These are phyloP conservation scores for Hypoxylon sp. DNA, from an alignment of 2,329 filamentous ascomycete species.

Conservation along the genomic window DNA sequence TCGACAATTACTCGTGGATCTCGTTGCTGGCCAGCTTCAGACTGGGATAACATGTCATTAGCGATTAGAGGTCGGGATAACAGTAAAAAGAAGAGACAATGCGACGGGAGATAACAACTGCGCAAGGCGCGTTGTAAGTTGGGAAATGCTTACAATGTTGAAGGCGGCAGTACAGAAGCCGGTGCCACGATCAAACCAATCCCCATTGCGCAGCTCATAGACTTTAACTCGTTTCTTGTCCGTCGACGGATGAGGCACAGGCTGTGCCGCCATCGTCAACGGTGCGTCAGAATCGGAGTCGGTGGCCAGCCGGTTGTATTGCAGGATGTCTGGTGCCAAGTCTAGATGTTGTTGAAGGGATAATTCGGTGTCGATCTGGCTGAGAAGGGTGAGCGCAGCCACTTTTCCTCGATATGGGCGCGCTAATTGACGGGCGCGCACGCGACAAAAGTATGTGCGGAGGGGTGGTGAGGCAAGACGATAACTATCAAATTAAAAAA, in stretches of 20 bases:
- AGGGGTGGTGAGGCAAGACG: conserved; percentile 21
- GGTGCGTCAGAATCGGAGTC: conserved; percentile 69
- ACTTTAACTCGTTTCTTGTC: conserved; percentile 92
- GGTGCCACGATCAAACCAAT: conserved; percentile 98
- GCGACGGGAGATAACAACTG: conserved; percentile 23
- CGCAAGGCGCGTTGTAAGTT: conserved; percentile 20
- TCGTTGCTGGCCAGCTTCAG: conserved; percentile 73
- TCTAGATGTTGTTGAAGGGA: conserved; percentile 72
- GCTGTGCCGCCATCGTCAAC: conserved; percentile 78
- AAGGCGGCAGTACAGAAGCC: conserved; percentile 90
- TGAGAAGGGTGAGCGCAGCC: conserved; percentile 69
- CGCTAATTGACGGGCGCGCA: conserved; percentile 53
- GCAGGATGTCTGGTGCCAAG: conserved; percentile 65
- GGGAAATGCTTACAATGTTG: conserved; percentile 72
- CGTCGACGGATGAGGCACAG: conserved; percentile 75
- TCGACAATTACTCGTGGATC: conserved; percentile 91
- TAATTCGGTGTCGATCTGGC: conserved; percentile 67
- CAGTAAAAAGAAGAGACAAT: conserved; percentile 20
- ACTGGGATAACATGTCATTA: conserved; percentile 54
- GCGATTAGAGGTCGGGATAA: conserved; percentile 16
- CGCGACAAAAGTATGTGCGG: conserved; percentile 44
- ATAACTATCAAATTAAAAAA: conserved; percentile 35
- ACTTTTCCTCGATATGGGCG: conserved; percentile 58
- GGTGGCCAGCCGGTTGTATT: conserved; percentile 62
- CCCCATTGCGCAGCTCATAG: conserved; percentile 97